phyloP scores from a whole-genome alignment of 2,329 filamentous ascomycete species.

The Setomelanomma holmii region DNA sequence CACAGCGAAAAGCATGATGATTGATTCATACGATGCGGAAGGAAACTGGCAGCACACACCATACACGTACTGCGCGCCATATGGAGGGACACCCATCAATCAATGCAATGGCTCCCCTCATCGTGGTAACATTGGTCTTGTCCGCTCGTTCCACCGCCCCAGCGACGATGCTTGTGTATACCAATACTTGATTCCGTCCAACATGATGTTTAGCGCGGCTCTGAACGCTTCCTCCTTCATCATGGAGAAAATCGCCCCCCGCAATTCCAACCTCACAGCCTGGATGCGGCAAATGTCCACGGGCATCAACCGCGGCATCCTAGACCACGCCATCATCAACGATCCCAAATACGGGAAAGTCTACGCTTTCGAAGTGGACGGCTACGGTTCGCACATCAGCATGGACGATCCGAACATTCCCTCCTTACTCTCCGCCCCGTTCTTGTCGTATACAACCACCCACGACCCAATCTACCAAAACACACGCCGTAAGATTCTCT shows the following conservation, averaged over 20 bases:
- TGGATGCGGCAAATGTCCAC: slow-evolving; percentile 64
- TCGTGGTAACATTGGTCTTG: slow-evolving; percentile 55
- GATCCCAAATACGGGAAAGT: slow-evolving; percentile 46
- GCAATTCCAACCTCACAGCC: slow-evolving; percentile 57
- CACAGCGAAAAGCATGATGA: slow-evolving; percentile 55
- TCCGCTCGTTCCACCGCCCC: slow-evolving; percentile 58
- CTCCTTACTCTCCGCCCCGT: slow-evolving; percentile 69
- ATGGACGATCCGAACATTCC: slow-evolving; percentile 79
- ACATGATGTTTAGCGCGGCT: slow-evolving; percentile 76
- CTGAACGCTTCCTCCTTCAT: slow-evolving; percentile 62
- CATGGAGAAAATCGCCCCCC: slow-evolving; percentile 54
- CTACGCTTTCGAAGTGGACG: slow-evolving; percentile 59
- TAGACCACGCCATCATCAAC: slow-evolving; percentile 49
- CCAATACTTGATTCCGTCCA: slow-evolving; percentile 58
- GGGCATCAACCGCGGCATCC: slow-evolving; percentile 52
- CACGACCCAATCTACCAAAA: slow-evolving; percentile 52
- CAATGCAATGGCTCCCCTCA: slow-evolving; percentile 59
- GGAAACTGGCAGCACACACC: slow-evolving; percentile 53
- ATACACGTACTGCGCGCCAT: slow-evolving; percentile 54
- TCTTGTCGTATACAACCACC: slow-evolving; percentile 61
- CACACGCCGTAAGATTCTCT: slow-evolving; percentile 54
- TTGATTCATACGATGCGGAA: slow-evolving; percentile 54
- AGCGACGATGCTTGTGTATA: slow-evolving; percentile 59
- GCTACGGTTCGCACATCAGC: slow-evolving; percentile 58
- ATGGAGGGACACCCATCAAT: slow-evolving; percentile 59